Evolutionary conservation across 2,329 filamentous ascomycete species (phyloP).

Genomic region (Aspergillus aculeatus): DNA sequence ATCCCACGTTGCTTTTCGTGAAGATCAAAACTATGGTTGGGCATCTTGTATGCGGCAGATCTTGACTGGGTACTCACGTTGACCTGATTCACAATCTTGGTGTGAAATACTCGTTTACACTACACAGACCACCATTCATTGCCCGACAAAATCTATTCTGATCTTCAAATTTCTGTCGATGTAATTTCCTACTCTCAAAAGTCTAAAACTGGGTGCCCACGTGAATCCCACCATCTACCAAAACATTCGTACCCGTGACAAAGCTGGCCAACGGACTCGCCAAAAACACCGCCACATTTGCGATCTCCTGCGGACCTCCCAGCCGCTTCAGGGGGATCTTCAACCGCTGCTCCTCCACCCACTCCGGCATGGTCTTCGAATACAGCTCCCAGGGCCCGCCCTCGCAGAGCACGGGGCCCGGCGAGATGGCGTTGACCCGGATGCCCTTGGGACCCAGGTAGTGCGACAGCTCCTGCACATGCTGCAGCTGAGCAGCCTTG

Average conservation of each 20-base stretch:
- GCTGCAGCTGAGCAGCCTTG: slow-evolving; percentile 24
- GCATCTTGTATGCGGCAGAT: too few species aligned
- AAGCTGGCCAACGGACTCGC: slow-evolving; percentile 20
- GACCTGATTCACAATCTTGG: too few species aligned
- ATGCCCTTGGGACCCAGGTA: slow-evolving; percentile 25
- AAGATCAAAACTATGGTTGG: too few species aligned
- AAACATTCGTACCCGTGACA: slow-evolving; percentile 17
- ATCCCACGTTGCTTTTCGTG: too few species aligned
- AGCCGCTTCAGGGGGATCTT: slow-evolving; percentile 21
- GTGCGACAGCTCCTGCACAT: slow-evolving; percentile 26
- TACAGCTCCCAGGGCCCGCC: slow-evolving; percentile 19
- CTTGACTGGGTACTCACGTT: fast-evolving
- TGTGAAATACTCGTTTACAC: too few species aligned
- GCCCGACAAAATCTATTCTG: too few species aligned
- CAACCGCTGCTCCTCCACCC: slow-evolving; percentile 21
- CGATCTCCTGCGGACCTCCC: slow-evolving; percentile 22
- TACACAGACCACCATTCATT: too few species aligned
- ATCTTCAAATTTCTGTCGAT: too few species aligned
- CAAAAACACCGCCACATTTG: slow-evolving; percentile 26
- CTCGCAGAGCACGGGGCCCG: slow-evolving; percentile 23
- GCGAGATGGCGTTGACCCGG: slow-evolving; percentile 30
- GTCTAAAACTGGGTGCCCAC: too few species aligned
- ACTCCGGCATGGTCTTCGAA: slow-evolving; percentile 11
- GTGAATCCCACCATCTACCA: slow-evolving; percentile 21
- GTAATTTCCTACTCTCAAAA: too few species aligned